These are phyloP conservation scores for Phallus indusiatus DNA, from an alignment of 768 basidiomycete genomes.

Conservation along the genomic window DNA sequence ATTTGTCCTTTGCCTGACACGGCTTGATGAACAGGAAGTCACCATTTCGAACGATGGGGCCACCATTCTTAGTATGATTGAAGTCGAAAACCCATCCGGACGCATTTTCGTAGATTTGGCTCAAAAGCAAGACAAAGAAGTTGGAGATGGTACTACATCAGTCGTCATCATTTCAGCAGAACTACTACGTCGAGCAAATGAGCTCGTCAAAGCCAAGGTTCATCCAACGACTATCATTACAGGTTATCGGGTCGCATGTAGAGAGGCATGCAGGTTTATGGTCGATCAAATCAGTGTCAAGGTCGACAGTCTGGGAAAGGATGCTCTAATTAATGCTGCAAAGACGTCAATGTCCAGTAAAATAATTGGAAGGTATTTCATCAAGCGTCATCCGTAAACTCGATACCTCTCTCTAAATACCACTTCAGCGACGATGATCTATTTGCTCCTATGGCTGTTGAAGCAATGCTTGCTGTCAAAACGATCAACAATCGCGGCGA, in stretches of 20 bases:
- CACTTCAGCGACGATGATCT: constrained; percentile 81
- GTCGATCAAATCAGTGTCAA: constrained; percentile 94
- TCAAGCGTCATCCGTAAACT: constrained; percentile 23
- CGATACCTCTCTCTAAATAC: constrained; percentile 5
- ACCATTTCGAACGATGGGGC: constrained; percentile 99
- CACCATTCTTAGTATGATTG: constrained; percentile 89
- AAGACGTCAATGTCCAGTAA: constrained; percentile 99
- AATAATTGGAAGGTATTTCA: constrained; percentile 80
- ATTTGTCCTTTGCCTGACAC: constrained; percentile 7
- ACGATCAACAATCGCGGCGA: constrained; percentile 91
- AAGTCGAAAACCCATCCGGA: constrained; percentile 95
- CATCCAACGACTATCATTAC: constrained; percentile 99
- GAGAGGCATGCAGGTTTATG: constrained; percentile 96
- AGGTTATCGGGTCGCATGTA: constrained; percentile 93
- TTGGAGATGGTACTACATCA: constrained; percentile 97
- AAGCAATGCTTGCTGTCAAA: constrained; percentile 96
- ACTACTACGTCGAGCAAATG: constrained; percentile 90
- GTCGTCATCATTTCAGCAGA: constrained; percentile 99
- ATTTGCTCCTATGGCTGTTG: constrained; percentile 97
- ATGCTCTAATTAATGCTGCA: constrained; percentile 89
- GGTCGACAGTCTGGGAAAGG: constrained; percentile 84
- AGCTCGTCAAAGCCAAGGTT: constrained; percentile 95
- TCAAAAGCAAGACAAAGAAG: constrained; percentile 98
- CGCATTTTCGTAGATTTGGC: constrained; percentile 97
- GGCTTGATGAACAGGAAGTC: constrained; percentile 60